Base-by-base conservation (phyloP, 768 basidiomycete genomes). In the Rhizopogon sp. region DNA sequence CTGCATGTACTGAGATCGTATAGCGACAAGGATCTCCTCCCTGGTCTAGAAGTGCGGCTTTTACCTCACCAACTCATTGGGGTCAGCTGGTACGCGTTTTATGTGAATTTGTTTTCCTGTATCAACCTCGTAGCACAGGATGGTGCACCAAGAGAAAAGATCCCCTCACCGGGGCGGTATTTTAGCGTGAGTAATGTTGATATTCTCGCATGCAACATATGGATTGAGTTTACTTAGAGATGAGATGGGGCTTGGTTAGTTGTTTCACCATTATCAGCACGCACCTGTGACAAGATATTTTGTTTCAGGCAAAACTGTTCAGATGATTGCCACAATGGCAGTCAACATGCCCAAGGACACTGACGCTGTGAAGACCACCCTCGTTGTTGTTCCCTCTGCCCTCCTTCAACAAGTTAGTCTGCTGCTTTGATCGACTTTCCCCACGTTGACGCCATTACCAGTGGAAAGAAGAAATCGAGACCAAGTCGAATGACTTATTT, bases 281-380 rank as follows among this genome's bases (percentile, higher is more conserved):
- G n/a, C 22, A 57, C 14, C 29, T 55, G 39, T 22, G 37, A 31
- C 43, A 8, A 43, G 46, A 20, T 40, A 22, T 37, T 20, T 44
- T n/a, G 7, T 28, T 10, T 20, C 47, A 79, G 81, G 83, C 3
- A 87, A 89, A 71, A 88, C 87, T 7, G 82, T 89, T 1, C 87
- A 89, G 64, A 85, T 87, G 81, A 89, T 92, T 45, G 89, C 89
- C 3, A 81, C 83, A 0, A 90, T 92, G 82, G 81, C 78, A 17
- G 76, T 76, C 63, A 88, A 90, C 61, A 75, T 76, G 61, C 83
- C 88, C 0, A 64, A 64, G 0, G 60, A 66, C 0, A 72, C 79
- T 29, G 79, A 80, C 16, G 68, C 74, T 58, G 20, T 43, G 71
- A 77, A 77, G 44, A 81, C 82, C 0, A 91, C 85, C 8, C 79